These are phyloP conservation scores for Sclerotinia borealis DNA, from an alignment of 2,329 filamentous ascomycete genomes.

Conservation along the genomic window DNA sequence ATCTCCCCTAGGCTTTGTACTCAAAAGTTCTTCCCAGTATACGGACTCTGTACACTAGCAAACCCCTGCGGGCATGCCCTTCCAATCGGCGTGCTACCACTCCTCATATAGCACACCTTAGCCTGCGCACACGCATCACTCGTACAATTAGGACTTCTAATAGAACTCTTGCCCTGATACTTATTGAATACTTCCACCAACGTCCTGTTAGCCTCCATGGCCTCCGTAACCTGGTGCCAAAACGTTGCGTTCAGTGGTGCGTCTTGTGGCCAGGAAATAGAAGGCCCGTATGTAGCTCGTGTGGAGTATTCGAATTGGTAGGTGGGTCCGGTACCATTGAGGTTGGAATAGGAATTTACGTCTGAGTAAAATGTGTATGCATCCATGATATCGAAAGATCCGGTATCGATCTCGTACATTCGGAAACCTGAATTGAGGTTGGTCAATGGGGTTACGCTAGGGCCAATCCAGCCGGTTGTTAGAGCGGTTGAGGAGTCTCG, in stretches of 20 bases:
- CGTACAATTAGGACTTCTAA: constrained; percentile 46
- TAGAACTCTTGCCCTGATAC: constrained; percentile 46
- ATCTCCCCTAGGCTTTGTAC: neutral
- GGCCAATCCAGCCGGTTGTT: constrained; percentile 46
- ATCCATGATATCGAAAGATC: constrained; percentile 46
- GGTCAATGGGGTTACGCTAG: constrained; percentile 46
- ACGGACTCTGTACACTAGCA: constrained; percentile 35
- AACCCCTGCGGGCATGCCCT: constrained; percentile 47
- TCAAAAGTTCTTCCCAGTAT: constrained; percentile 33
- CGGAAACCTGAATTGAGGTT: constrained; percentile 49
- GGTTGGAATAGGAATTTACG: constrained; percentile 38
- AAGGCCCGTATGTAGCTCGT: constrained; percentile 41
- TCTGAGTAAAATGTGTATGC: constrained; percentile 49
- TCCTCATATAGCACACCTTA: constrained; percentile 54
- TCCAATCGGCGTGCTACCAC: constrained; percentile 47
- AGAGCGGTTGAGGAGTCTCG: constrained; percentile 38
- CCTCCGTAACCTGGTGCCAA: constrained; percentile 52
- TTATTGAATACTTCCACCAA: constrained; percentile 47
- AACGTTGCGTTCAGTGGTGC: constrained; percentile 53
- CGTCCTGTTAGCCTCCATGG: constrained; percentile 45
- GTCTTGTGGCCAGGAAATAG: constrained; percentile 39
- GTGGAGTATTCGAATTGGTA: constrained; percentile 47
- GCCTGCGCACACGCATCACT: constrained; percentile 45
- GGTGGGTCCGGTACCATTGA: constrained; percentile 40
- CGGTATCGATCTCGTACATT: constrained; percentile 50